Evolutionary conservation across 257 asterid species (phyloP), one percentile per base, ranked within the genome.

Genomic region (Linderniella brevidens): DNA sequence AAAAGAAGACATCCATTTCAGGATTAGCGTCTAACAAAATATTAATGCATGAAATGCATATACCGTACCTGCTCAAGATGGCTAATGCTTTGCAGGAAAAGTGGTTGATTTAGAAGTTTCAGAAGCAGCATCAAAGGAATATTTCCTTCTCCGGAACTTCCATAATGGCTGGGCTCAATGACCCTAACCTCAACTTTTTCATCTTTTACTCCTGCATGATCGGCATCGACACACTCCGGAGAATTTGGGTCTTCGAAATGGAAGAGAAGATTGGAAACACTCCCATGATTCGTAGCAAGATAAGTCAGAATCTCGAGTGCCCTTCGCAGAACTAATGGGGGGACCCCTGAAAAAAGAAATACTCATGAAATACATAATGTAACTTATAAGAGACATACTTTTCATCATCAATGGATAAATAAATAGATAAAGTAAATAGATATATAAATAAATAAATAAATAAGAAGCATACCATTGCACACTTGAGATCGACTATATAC

Each of bases 31-130:
- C 32, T 25, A 25, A 25, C 32, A 25, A 25, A 3, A 25, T 25
- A 37, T 19, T 5, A 19, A 42, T 49, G 16, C 38, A 47, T 20
- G 40, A 13, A 63, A 46, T 32, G 58, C 66, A n/a, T n/a, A n/a
- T n/a, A n/a, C n/a, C n/a, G 45, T 52, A 81, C 98, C 98, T 84
- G 98, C 62, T 88, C 98, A 54, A 88, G 98, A 69, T 84, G 98
- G 8, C 86, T 77, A 42, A 68, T 73, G 63, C 98, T 88, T 54
- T 84, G 80, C 38, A 81, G 65, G 70, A 78, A 79, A 47, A 85
- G 75, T 17, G 98, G 96, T 61, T 77, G 92, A 51, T 74, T 77
- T 60, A 88, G 56, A 64, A 84, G 93, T 64, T 75, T 77, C 50
- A 88, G 93, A 55, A 88, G 86, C 67, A 81, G 61, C 68, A 80